phyloP scores from a whole-genome alignment of 1,139 yeast species.

The Saccharomyces uvarum region DNA sequence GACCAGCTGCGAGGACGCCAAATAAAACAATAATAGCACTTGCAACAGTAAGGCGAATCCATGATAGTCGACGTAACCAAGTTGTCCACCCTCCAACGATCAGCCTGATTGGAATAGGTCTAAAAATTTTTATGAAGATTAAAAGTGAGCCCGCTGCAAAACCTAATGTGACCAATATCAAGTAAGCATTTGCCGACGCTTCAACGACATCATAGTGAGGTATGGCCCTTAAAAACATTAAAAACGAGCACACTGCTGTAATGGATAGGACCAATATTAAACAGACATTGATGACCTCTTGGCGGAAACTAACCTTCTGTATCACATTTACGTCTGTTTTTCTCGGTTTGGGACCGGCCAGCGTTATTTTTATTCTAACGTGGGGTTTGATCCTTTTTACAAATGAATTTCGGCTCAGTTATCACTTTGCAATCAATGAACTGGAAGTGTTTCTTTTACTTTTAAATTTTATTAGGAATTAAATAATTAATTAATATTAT shows the following conservation, averaged over 20 bases:
- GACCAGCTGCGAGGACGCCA: background rate
- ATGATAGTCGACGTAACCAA: background rate
- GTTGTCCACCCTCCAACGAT: background rate
- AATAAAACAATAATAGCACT: background rate
- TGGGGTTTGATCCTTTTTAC: background rate
- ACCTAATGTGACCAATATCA: background rate
- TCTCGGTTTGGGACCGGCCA: background rate
- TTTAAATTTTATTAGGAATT: too few relatives aligned
- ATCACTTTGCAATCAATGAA: background rate
- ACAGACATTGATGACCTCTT: background rate
- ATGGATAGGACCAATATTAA: background rate
- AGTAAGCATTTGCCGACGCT: background rate
- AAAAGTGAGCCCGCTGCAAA: background rate
- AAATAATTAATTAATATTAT: too few relatives aligned
- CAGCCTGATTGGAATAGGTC: background rate
- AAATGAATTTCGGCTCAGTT: background rate
- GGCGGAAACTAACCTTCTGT: background rate
- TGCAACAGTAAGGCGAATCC: background rate
- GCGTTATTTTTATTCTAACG: background rate
- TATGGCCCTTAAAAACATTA: background rate
- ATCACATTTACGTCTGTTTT: background rate
- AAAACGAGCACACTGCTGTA: background rate
- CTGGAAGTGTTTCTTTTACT: too few relatives aligned
- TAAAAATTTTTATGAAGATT: background rate
- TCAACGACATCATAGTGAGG: too few relatives aligned